These are phyloP conservation scores for Lipomyces lipofer DNA, from an alignment of 805 yeast genomes.

Conservation along the genomic window DNA sequence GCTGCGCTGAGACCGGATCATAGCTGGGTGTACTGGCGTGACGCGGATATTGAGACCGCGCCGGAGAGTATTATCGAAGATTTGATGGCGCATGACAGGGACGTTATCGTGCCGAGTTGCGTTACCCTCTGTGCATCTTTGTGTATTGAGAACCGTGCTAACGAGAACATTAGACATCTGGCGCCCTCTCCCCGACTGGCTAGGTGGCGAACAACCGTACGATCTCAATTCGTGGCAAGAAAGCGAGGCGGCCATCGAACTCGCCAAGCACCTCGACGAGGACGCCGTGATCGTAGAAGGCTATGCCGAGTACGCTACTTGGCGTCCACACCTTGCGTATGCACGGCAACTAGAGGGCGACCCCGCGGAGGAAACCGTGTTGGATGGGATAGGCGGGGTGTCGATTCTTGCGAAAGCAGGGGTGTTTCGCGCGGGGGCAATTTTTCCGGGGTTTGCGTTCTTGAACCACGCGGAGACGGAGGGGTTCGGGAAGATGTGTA, in stretches of 20 bases:
- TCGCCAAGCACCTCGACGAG: slow-evolving; percentile 64
- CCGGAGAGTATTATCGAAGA: slow-evolving; percentile 86
- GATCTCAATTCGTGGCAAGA: slow-evolving; percentile 97
- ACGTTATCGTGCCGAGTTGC: slow-evolving; percentile 86
- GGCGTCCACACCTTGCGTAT: slow-evolving; percentile 30
- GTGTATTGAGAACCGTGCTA: neutral
- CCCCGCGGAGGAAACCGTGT: slow-evolving; percentile 86
- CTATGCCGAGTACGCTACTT: slow-evolving; percentile 29
- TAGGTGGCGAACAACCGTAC: slow-evolving; percentile 86
- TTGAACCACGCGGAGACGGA: slow-evolving; percentile 97
- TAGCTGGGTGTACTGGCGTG: slow-evolving; percentile 96
- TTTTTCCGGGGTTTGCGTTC: slow-evolving; percentile 95
- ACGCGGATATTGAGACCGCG: slow-evolving; percentile 92
- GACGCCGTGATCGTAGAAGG: slow-evolving; percentile 98
- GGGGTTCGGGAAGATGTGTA: slow-evolving; percentile 78
- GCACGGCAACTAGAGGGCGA: slow-evolving; percentile 43
- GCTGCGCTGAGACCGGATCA: slow-evolving; percentile 89
- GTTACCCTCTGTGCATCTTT: neutral
- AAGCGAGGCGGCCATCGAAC: slow-evolving; percentile 62
- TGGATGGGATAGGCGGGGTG: slow-evolving; percentile 98
- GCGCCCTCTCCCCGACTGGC: slow-evolving; percentile 93
- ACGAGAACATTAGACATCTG: slow-evolving; percentile 58
- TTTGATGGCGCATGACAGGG: slow-evolving; percentile 85
- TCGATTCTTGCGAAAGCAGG: slow-evolving; percentile 84
- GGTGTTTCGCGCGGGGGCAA: slow-evolving; percentile 85